A percentile compares a stretch with the other conserved stretches of the same genome.
Conservation (phyloP, 345 rosid species). For the Boechera divaricarpa region DNA sequence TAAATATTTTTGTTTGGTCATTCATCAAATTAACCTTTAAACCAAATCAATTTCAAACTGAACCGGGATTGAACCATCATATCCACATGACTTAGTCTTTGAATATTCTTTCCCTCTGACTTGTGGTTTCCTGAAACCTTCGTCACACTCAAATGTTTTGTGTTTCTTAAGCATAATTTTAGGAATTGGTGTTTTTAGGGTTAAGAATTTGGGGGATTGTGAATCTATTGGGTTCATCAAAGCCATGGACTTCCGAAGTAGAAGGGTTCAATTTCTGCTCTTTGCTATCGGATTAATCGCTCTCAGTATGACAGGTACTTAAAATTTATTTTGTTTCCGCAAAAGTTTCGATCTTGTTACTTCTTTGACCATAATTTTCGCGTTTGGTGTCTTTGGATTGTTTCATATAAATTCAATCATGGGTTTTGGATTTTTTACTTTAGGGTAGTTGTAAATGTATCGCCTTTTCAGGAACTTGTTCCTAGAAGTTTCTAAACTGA, state of each 20-base stretch:
- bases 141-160: constrained; percentile 26
- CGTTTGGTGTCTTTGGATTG: neutral
- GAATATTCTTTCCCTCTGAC: constrained; percentile 40
- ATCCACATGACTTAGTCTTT: neutral
- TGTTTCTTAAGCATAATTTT: neutral
- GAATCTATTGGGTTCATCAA: neutral
- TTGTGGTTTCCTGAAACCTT: constrained; percentile 14
- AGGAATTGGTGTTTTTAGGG: constrained; percentile 19
- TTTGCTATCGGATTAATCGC: constrained; percentile 57
- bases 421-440: constrained; percentile 12
- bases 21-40: neutral
- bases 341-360: constrained; percentile 5
- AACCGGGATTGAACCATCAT: constrained; percentile 19
- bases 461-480: constrained; percentile 21
- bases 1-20: too few relatives aligned
- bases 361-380: constrained; percentile 4
- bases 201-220: neutral
- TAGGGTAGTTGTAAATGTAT: constrained; percentile 4
- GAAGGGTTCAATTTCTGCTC: constrained; percentile 57
- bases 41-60: neutral
- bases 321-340: neutral
- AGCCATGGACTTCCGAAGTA: constrained; percentile 64
- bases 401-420: neutral
- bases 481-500: neutral
- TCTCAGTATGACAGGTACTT: constrained; percentile 78